phyloP scores from a whole-genome alignment of 2,329 filamentous ascomycete genomes.

The Epichloe bromicola region DNA sequence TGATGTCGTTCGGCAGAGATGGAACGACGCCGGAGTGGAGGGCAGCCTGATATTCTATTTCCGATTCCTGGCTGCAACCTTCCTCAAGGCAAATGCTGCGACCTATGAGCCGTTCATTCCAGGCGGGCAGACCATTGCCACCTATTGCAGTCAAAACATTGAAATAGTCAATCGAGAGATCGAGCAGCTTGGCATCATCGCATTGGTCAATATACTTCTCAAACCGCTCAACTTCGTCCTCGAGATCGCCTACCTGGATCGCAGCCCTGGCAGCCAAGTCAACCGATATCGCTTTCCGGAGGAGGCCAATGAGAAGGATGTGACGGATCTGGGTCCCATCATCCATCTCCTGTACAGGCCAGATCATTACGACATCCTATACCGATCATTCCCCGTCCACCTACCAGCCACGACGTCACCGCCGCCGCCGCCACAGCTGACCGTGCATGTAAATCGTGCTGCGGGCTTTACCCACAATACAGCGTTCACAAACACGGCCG shows the following conservation, averaged over 20 bases:
- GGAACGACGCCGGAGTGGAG: conserved; percentile 59
- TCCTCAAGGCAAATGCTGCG: conserved; percentile 61
- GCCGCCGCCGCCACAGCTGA: background rate
- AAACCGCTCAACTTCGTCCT: conserved; percentile 67
- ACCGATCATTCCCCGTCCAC: conserved; percentile 37
- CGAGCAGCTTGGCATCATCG: conserved; percentile 73
- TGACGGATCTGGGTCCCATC: conserved; percentile 31
- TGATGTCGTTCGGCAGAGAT: conserved; percentile 44
- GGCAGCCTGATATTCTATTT: conserved; percentile 75
- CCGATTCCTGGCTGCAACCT: conserved; percentile 70
- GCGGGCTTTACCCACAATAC: conserved; percentile 32
- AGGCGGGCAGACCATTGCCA: conserved; percentile 42
- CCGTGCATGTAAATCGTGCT: conserved; percentile 41
- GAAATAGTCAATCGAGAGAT: conserved; percentile 73
- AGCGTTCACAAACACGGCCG: conserved; percentile 26
- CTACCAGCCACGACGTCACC: conserved; percentile 14
- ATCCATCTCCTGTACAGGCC: conserved; percentile 53
- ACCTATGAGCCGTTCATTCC: conserved; percentile 62
- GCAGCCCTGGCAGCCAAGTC: conserved; percentile 64
- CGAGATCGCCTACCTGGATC: conserved; percentile 84
- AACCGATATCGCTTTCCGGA: conserved; percentile 56
- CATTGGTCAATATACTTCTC: conserved; percentile 66
- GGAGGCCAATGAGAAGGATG: conserved; percentile 33
- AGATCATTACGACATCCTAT: conserved; percentile 90
- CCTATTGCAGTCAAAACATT: conserved; percentile 58